Conservation (phyloP, 2,329 filamentous ascomycete species). For the Corniculantispora saksenae region DNA sequence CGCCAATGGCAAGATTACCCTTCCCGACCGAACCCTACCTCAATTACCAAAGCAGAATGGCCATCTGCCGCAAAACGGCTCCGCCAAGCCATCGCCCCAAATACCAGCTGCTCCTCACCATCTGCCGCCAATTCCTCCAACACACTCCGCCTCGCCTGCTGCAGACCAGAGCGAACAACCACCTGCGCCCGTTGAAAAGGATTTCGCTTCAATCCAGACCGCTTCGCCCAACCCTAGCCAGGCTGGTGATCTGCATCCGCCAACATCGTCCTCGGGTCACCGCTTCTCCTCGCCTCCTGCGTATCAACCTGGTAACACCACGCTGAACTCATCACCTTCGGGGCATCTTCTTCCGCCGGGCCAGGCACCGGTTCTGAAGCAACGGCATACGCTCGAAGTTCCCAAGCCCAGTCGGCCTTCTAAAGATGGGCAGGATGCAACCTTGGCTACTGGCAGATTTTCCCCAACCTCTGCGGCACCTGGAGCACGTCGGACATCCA, state of each 20-base stretch:
- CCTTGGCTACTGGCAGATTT: slow-evolving; percentile 75
- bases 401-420: slow-evolving; percentile 71
- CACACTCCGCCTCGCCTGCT: neutral
- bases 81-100: slow-evolving; percentile 15
- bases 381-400: slow-evolving; percentile 87
- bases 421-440: slow-evolving; percentile 69
- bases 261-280: slow-evolving; percentile 11
- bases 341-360: slow-evolving; percentile 49
- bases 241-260: slow-evolving; percentile 24
- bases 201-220: neutral
- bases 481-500: slow-evolving; percentile 72
- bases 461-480: slow-evolving; percentile 64
- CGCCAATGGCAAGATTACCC: slow-evolving; percentile 19
- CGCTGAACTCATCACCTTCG: slow-evolving; percentile 48
- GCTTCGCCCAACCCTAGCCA: slow-evolving; percentile 29
- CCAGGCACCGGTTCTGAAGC: slow-evolving; percentile 58
- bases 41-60: slow-evolving; percentile 1
- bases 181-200: slow-evolving; percentile 6
- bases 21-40: slow-evolving; percentile 6
- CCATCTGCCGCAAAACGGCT: slow-evolving; percentile 28
- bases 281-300: slow-evolving; percentile 21
- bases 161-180: neutral
- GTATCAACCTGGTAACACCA: slow-evolving; percentile 45
- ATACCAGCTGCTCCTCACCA: slow-evolving; percentile 6
- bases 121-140: slow-evolving; percentile 9